Evolutionary conservation across 441 rosid species (phyloP).

Genomic region (Bruguiera hainesii): DNA sequence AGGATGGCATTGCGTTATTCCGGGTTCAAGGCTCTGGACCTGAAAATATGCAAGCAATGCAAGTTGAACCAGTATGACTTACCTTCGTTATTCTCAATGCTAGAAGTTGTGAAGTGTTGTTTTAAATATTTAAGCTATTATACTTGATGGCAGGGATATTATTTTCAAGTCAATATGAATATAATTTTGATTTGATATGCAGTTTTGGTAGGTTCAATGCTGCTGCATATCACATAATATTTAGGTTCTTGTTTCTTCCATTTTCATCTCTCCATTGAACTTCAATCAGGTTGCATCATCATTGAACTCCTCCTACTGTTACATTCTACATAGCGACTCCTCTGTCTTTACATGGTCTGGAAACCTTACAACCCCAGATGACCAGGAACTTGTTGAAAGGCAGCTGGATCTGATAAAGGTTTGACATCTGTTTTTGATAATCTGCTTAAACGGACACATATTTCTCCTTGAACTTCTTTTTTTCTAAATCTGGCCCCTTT

Average conservation of each 20-base stretch:
- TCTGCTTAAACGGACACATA: conserved; percentile 9
- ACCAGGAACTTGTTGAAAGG: conserved; percentile 87
- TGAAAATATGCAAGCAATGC: conserved; percentile 97
- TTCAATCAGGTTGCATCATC: conserved; percentile 70
- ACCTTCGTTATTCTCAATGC: conserved; percentile 3
- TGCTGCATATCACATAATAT: background rate
- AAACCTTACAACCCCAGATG: conserved; percentile 71
- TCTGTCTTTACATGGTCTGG: conserved; percentile 90
- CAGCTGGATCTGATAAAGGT: conserved; percentile 94
- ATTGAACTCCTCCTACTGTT: conserved; percentile 89
- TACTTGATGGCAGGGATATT: background rate
- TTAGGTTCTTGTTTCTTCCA: conserved; percentile 4
- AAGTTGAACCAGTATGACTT: conserved; percentile 80
- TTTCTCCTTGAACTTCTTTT: background rate
- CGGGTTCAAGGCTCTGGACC: conserved; percentile 98
- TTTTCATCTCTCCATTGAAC: conserved; percentile 11
- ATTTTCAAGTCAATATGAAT: background rate
- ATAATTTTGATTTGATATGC: background rate
- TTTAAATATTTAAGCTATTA: background rate
- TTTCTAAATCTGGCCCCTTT: background rate
- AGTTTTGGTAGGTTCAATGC: background rate
- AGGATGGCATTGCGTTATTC: conserved; percentile 73
- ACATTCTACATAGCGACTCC: conserved; percentile 75
- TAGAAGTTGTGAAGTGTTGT: background rate
- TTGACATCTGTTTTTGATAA: conserved; percentile 14